Conservation (phyloP, 2,329 filamentous ascomycete genomes). For the Penicillium vulpinum region DNA sequence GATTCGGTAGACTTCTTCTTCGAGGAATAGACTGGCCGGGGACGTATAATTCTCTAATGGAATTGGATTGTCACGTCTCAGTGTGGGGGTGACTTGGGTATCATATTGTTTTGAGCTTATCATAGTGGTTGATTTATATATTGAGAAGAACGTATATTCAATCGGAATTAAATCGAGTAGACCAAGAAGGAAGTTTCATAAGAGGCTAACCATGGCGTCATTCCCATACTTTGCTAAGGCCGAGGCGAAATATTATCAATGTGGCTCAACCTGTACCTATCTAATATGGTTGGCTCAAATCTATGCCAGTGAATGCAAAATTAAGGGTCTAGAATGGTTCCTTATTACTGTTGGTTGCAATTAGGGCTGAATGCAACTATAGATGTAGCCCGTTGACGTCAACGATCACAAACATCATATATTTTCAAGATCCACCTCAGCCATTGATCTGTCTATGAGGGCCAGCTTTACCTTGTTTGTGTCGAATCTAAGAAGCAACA, state of each 20-base stretch:
- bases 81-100: not conserved
- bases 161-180: not conserved
- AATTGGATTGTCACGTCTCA: conserved; percentile 4
- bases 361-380: not conserved
- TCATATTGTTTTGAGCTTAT: not conserved
- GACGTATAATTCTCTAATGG: conserved; percentile 15
- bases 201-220: conserved; percentile 7
- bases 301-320: not conserved
- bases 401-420: not conserved
- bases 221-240: not conserved
- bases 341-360: not conserved
- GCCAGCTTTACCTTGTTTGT: not conserved
- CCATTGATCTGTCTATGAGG: not conserved
- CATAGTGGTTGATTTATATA: not conserved
- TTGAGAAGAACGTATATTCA: not conserved
- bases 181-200: not conserved
- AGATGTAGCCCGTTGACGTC: not conserved
- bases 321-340: not conserved
- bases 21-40: conserved; percentile 26
- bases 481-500: not conserved
- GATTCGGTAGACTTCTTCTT: conserved; percentile 30
- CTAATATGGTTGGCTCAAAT: not conserved
- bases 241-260: not conserved
- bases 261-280: not conserved
- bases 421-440: not conserved